phyloP scores from a whole-genome alignment of 1,284 basidiomycete species.

The Farysia itapuensis region DNA sequence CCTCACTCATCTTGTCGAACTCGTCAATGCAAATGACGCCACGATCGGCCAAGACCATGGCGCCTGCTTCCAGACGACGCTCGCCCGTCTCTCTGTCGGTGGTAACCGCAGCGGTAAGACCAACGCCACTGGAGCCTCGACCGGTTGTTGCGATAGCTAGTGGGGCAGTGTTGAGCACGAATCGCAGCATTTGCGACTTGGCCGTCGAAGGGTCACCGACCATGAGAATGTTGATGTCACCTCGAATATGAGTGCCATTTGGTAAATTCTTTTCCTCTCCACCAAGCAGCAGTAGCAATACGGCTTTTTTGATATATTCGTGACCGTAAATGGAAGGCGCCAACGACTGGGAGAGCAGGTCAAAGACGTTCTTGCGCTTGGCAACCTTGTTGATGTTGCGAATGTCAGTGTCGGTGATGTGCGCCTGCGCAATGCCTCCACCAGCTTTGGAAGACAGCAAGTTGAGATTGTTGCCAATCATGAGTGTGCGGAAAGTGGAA shows the following conservation, averaged over 20 bases:
- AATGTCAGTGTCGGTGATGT: conserved; percentile 90
- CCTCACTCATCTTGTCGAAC: conserved; percentile 99
- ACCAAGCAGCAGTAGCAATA: conserved; percentile 87
- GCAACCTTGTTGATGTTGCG: conserved; percentile 93
- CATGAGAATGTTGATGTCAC: conserved; percentile 99
- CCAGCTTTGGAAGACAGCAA: conserved; percentile 95
- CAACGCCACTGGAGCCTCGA: conserved; percentile 93
- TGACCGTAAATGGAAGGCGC: conserved; percentile 97
- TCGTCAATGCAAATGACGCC: conserved; percentile 99
- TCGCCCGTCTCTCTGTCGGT: conserved; percentile 95
- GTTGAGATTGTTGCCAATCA: conserved; percentile 94
- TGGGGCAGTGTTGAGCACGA: conserved; percentile 93
- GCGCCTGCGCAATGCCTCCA: conserved; percentile 90
- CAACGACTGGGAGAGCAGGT: conserved; percentile 86
- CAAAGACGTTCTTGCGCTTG: conserved; percentile 79
- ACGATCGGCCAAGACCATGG: conserved; percentile 99
- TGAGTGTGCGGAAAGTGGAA: conserved; percentile 81
- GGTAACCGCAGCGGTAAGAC: conserved; percentile 98
- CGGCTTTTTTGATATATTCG: conserved; percentile 91
- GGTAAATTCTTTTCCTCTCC: conserved; percentile 96
- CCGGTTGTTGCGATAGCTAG: conserved; percentile 98
- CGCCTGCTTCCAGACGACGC: conserved; percentile 91
- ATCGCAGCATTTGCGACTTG: conserved; percentile 94
- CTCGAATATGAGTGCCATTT: conserved; percentile 97
- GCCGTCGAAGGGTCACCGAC: conserved; percentile 98